These are phyloP conservation scores for Coemansia sp. DNA, from an alignment of 192 early-diverging fungal species.

Conservation along the genomic window DNA sequence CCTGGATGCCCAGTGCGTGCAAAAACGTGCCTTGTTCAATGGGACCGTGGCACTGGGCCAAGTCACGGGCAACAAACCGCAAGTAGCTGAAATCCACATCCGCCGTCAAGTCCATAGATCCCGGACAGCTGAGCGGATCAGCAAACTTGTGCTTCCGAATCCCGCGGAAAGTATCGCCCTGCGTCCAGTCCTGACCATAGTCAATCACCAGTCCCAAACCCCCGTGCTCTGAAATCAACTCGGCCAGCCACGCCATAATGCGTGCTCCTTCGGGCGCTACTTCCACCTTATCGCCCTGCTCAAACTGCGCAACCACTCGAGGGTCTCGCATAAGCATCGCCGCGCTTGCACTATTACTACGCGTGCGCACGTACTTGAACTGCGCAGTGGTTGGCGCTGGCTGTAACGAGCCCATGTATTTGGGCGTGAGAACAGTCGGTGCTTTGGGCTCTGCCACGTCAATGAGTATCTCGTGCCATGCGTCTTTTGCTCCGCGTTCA, in stretches of 20 bases:
- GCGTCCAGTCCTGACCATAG: constrained; percentile 81
- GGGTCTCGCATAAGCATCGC: constrained; percentile 49
- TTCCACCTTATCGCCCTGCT: constrained; percentile 78
- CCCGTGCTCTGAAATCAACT: constrained; percentile 62
- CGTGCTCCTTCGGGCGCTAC: constrained; percentile 78
- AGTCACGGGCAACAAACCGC: constrained; percentile 55
- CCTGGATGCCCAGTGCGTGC: constrained; percentile 79
- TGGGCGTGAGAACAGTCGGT: not conserved
- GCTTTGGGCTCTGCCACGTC: constrained; percentile 67
- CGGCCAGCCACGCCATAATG: constrained; percentile 66
- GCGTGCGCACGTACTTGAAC: constrained; percentile 74
- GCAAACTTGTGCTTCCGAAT: constrained; percentile 82
- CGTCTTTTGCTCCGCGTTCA: constrained; percentile 66
- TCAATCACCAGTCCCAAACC: constrained; percentile 83
- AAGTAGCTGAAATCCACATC: constrained; percentile 89
- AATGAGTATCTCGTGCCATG: constrained; percentile 87
- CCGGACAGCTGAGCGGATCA: constrained; percentile 75
- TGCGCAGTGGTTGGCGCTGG: constrained; percentile 53
- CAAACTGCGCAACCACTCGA: constrained; percentile 53
- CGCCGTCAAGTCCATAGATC: constrained; percentile 83
- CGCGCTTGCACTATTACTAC: constrained; percentile 56
- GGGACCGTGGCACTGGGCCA: constrained; percentile 68
- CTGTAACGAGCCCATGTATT: constrained; percentile 2
- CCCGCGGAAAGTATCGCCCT: constrained; percentile 81
- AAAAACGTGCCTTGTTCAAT: constrained; percentile 78